Evolutionary conservation across 208 protist species (phyloP).

Genomic region (Hexamita inflata): DNA sequence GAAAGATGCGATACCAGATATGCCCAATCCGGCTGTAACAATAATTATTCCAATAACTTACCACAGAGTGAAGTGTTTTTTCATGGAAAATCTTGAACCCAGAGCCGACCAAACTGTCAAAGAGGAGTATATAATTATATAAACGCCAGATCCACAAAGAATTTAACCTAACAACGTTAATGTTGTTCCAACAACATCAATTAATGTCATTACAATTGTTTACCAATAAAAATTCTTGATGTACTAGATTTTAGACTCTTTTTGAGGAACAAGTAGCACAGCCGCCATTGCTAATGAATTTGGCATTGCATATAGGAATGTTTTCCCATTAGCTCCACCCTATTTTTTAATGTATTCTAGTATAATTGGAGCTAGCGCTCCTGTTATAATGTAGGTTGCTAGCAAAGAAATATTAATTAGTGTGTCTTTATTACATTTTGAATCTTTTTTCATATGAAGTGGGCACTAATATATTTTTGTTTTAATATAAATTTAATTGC

Average conservation of each 20-base stretch:
- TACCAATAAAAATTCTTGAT: neutral
- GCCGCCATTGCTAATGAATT: neutral
- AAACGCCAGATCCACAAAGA: neutral
- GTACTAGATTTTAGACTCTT: too few species aligned
- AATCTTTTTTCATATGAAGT: too few species aligned
- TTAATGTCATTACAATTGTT: conserved; percentile 19
- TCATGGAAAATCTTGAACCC: too few species aligned
- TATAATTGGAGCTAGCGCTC: neutral
- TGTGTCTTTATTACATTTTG: too few species aligned
- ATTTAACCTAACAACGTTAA: conserved; percentile 6
- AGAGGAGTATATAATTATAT: conserved; percentile 20
- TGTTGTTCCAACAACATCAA: conserved; percentile 11
- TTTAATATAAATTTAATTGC: too few species aligned
- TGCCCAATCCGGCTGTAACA: neutral
- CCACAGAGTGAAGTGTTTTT: too few species aligned
- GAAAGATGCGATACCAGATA: conserved; percentile 9
- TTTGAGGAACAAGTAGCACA: neutral
- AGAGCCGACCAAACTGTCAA: conserved; percentile 13
- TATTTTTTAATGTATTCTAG: neutral
- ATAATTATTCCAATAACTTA: too few species aligned
- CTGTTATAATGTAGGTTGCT: neutral
- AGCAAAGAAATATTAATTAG: too few species aligned
- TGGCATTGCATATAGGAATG: conserved; percentile 6
- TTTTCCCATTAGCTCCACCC: neutral
- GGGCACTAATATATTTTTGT: too few species aligned